Conservation (phyloP, 441 rosid genomes). For the Pelargonium cotyledonis region DNA sequence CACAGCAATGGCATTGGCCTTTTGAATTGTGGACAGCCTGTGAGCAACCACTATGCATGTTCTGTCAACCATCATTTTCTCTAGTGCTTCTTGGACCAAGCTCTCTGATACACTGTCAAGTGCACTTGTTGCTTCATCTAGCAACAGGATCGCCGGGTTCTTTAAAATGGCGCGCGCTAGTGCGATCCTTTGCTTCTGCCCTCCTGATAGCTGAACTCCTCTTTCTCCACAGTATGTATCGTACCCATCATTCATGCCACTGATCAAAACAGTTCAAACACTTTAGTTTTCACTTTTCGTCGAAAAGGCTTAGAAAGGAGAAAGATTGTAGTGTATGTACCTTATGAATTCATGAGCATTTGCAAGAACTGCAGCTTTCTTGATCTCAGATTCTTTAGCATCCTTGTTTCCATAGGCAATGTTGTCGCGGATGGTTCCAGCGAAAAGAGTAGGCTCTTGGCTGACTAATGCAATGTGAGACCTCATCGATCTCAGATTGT, state of each 20-base stretch:
- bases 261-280: slow-evolving; percentile 9
- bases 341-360: slow-evolving; percentile 62
- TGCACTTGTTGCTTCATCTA: slow-evolving; percentile 68
- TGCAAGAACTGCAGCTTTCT: slow-evolving; percentile 45
- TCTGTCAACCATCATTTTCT: slow-evolving; percentile 49
- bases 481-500: slow-evolving; percentile 39
- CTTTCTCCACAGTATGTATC: slow-evolving; percentile 55
- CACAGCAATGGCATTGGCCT: slow-evolving; percentile 44
- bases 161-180: slow-evolving; percentile 54
- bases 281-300: neutral
- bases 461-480: slow-evolving; percentile 55
- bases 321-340: slow-evolving; percentile 23
- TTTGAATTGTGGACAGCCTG: slow-evolving; percentile 50
- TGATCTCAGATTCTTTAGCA: slow-evolving; percentile 48
- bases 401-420: slow-evolving; percentile 43
- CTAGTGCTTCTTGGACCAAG: slow-evolving; percentile 53
- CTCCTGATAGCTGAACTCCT: slow-evolving; percentile 64
- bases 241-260: slow-evolving; percentile 64
- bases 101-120: slow-evolving; percentile 56
- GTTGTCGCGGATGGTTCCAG: slow-evolving; percentile 54
- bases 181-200: slow-evolving; percentile 63
- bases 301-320: neutral
- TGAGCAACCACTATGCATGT: slow-evolving; percentile 56
- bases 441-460: slow-evolving; percentile 60
- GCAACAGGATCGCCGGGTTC: slow-evolving; percentile 45